Evolutionary conservation across 768 basidiomycete genomes (phyloP), one percentile per base, ranked within the genome.

Genomic region (Lactifluus hygrophoroides): DNA sequence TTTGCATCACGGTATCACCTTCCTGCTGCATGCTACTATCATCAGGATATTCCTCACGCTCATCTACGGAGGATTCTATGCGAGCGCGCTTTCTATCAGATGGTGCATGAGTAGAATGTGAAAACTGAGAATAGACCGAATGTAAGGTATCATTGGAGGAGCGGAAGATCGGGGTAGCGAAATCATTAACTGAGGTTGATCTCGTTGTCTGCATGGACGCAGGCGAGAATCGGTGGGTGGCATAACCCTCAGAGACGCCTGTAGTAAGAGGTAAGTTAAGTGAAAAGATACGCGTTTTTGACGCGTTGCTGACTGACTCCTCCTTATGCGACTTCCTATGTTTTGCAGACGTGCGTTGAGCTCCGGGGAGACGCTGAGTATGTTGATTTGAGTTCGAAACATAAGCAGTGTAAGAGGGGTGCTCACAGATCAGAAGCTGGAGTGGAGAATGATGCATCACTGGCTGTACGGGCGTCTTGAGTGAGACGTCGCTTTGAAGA

Each of bases 171-270:
- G 61, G 27, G 58, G 49, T 16, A 13, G 44, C 6, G 5, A 25
- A 51, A 23, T 57, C 57, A 57, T 68, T 55, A 54, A 52, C 51
- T 8, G 38, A 17, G 21, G 21, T n/a, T 25, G 56, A 54, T 23
- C 28, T 37, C 16, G 25, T 10, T 5, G 37, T 17, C 17, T 46
- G 57, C 17, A 16, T 14, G 13, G 60, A 46, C 32, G 55, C 3
- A 17, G 51, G 34, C 1, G 55, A 40, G 63, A 62, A 56, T 19
- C 65, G 64, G 42, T 67, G 65, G 30, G 70, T 73, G 30, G 67
- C 65, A 65, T 86, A 86, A 55, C 85, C 85, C 69, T 86, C 80
- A 21, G 72, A 73, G 50, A 86, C 85, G 67, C 73, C 84, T 86
- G 62, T 1, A 37, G 50, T n/a, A 23, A 63, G 54, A 63, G 63